A percentile compares a stretch with the other conserved stretches of the same genome.
Evolutionary conservation across 1,284 basidiomycete genomes (phyloP).

Genomic region (Xanthoconium separans): DNA sequence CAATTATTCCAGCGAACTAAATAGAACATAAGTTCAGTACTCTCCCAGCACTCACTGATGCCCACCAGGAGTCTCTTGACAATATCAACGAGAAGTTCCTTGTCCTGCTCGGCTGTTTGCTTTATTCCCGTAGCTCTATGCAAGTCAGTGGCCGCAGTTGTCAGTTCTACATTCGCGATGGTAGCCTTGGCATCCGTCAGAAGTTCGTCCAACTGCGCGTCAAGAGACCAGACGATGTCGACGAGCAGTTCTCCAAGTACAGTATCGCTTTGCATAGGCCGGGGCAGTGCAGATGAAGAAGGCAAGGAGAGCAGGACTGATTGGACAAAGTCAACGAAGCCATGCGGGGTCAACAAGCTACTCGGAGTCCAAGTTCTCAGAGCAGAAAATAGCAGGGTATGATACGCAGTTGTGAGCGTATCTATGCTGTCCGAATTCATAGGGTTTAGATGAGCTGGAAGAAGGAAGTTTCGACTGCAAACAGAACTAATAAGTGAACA

Average conservation of each 20-base stretch:
- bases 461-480: slow-evolving; percentile 56
- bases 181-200: slow-evolving; percentile 49
- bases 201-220: slow-evolving; percentile 72
- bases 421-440: slow-evolving; percentile 51
- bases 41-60: slow-evolving; percentile 5
- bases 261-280: slow-evolving; percentile 37
- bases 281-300: slow-evolving; percentile 49
- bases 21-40: slow-evolving; percentile 5
- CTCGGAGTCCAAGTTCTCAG: slow-evolving; percentile 55
- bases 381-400: slow-evolving; percentile 60
- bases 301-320: slow-evolving; percentile 61
- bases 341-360: slow-evolving; percentile 43
- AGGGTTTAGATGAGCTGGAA: slow-evolving; percentile 55
- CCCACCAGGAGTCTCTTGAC: slow-evolving; percentile 68
- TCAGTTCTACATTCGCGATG: slow-evolving; percentile 20
- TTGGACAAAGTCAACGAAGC: slow-evolving; percentile 56
- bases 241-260: slow-evolving; percentile 68
- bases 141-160: slow-evolving; percentile 9
- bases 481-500: slow-evolving; percentile 13
- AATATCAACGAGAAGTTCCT: slow-evolving; percentile 54
- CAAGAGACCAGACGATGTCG: slow-evolving; percentile 77
- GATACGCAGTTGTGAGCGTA: slow-evolving; percentile 60
- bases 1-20: slow-evolving; percentile 46
- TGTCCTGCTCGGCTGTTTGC: slow-evolving; percentile 58
- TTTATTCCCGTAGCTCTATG: slow-evolving; percentile 43